Evolutionary conservation across 1,284 basidiomycete genomes (phyloP), one percentile per base, ranked within the genome.

Genomic region (Ceraceosorus bombacis): DNA sequence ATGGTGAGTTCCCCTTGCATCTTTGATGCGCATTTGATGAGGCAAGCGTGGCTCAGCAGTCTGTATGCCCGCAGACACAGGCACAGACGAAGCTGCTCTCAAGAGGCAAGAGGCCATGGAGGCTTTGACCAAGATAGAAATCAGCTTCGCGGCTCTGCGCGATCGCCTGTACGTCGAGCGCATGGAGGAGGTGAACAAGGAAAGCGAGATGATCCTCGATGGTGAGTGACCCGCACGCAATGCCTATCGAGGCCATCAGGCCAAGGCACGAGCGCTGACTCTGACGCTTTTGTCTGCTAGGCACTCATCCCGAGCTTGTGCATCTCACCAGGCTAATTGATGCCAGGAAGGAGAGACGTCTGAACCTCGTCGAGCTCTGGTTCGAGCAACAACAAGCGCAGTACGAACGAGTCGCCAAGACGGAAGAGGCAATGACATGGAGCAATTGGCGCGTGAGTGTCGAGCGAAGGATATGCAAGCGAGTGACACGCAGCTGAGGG

Each of bases 281-380:
- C 27, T 27, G 38, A 6, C 13, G 4, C 39, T 15, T 12, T 41
- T 53, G 51, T 68, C 15, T 67, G 65, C 55, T 70, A 87, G 89
- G 85, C 41, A 83, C 83, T 0, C 90, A 93, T 71, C 90, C 90
- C 0, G 90, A 93, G 73, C 80, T 91, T 60, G 80, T 87, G 13
- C 85, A 90, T 73, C 80, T 93, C 4, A 87, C 88, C 55, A 71
- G 74, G 17, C 66, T 79, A 9, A 78, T 80, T 60, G 78, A 79
- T 58, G 67, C 72, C 41, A 72, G 79, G 4, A 59, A 74, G 38
- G 70, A 74, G 40, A 69, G 71, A 41, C 75, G 74, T 49, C 72
- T 79, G n/a, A 68, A 72, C 41, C 69, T 78, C 15, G 76, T 78
- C 9, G 67, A 73, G 36, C 58, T 66, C 49, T 75, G 71, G 68